phyloP scores from a whole-genome alignment of 2,329 filamentous ascomycete species.

The Xylaria sp. region DNA sequence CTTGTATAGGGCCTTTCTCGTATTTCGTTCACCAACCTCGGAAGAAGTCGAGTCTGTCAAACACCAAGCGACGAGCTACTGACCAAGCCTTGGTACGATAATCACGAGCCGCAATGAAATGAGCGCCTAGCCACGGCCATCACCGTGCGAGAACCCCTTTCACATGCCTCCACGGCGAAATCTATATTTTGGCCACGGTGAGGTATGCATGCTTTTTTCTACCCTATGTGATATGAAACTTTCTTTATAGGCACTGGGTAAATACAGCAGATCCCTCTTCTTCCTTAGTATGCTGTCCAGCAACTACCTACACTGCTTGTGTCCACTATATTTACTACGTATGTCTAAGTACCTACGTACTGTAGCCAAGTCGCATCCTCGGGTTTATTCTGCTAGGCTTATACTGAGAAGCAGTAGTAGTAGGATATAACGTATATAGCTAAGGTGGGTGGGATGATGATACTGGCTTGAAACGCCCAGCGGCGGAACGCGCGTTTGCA shows the following conservation, averaged over 20 bases:
- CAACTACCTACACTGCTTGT: no score
- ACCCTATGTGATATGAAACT: background rate
- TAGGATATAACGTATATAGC: background rate
- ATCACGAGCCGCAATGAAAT: background rate
- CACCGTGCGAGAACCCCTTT: no score
- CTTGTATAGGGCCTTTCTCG: background rate
- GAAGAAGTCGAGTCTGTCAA: background rate
- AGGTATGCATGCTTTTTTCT: no score
- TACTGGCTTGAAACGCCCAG: conserved; percentile 8
- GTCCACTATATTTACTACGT: no score
- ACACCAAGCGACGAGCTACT: no score
- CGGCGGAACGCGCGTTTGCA: conserved; percentile 25
- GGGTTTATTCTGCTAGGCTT: no score
- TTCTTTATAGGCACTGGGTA: background rate
- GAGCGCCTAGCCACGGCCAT: background rate
- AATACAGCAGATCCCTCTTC: background rate
- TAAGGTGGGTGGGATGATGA: background rate
- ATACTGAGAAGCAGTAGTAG: background rate
- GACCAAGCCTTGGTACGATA: background rate
- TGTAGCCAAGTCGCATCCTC: no score
- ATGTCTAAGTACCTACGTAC: no score
- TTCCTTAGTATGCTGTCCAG: no score
- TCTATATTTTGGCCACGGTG: background rate
- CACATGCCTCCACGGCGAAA: no score
- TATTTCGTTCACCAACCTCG: background rate